These are phyloP conservation scores for Cercospora nicotianae DNA, from an alignment of 2,329 filamentous ascomycete genomes.

Conservation along the genomic window DNA sequence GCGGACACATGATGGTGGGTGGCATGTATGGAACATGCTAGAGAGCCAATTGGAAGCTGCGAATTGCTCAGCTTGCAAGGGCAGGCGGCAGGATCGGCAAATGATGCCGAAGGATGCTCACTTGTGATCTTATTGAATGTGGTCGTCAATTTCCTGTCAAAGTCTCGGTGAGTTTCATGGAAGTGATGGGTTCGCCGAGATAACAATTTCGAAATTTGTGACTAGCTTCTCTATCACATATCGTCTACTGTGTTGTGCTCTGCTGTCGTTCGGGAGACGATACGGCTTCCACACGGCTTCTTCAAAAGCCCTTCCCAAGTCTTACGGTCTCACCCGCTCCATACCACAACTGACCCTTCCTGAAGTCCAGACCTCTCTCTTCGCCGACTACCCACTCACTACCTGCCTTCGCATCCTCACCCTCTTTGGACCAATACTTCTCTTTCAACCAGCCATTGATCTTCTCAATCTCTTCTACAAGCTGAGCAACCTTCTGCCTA, in stretches of 20 bases:
- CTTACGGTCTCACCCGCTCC: conserved; percentile 68
- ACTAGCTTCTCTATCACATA: not conserved
- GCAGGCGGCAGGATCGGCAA: conserved; percentile 8
- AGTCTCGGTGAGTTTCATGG: not conserved
- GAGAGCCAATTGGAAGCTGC: conserved; percentile 5
- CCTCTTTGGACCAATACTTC: conserved; percentile 65
- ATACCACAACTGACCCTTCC: conserved; percentile 81
- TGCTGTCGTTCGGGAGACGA: not conserved
- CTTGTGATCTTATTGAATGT: not conserved
- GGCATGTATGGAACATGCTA: not conserved
- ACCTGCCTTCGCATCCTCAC: conserved; percentile 46
- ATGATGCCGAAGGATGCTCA: not conserved
- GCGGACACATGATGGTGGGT: conserved; percentile 11
- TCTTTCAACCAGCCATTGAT: conserved; percentile 73
- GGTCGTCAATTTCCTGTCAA: not conserved
- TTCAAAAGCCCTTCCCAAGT: conserved; percentile 51
- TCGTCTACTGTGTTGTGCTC: not conserved
- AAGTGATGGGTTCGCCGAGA: not conserved
- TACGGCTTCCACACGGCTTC: not conserved
- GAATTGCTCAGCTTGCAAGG: conserved; percentile 15
- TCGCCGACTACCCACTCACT: conserved; percentile 88
- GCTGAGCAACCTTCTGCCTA: conserved; percentile 58
- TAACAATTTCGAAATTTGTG: too few relatives aligned
- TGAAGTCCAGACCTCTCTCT: conserved; percentile 74
- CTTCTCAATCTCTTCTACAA: conserved; percentile 69